Percentiles rank a stretch among this genome's conserved stretches.
These are phyloP conservation scores for Loxodes magnus DNA, from an alignment of 73 alveolate species.

Conservation along the genomic window DNA sequence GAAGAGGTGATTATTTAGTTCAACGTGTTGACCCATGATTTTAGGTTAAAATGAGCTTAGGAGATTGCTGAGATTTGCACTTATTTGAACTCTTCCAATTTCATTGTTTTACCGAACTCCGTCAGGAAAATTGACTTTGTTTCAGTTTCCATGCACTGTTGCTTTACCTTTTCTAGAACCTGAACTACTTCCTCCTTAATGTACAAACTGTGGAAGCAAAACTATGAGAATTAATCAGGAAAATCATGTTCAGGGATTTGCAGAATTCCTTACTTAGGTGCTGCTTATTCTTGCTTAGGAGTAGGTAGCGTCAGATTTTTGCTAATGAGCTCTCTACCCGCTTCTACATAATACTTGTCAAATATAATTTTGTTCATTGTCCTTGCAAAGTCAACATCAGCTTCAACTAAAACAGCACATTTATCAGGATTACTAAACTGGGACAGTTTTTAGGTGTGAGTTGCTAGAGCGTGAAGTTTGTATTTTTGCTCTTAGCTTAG, in stretches of 20 bases:
- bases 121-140: slow-evolving; percentile 69
- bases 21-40: slow-evolving; percentile 87
- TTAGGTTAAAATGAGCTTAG: slow-evolving; percentile 62
- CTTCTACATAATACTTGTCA: slow-evolving; percentile 65
- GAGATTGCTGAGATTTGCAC: slow-evolving; percentile 73
- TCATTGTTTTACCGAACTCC: slow-evolving; percentile 68
- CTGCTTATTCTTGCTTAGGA: slow-evolving; percentile 20
- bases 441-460: slow-evolving; percentile 44
- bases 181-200: slow-evolving; percentile 69
- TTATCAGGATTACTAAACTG: slow-evolving; percentile 62
- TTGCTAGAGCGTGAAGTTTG: slow-evolving; percentile 39
- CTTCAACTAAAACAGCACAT: slow-evolving; percentile 50
- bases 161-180: slow-evolving; percentile 73
- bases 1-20: slow-evolving; percentile 78
- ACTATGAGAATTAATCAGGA: slow-evolving; percentile 74
- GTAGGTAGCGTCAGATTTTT: slow-evolving; percentile 50
- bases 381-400: slow-evolving; percentile 77
- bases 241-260: slow-evolving; percentile 66
- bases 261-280: slow-evolving; percentile 53
- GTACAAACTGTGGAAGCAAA: slow-evolving; percentile 70
- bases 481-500: slow-evolving; percentile 61
- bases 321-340: slow-evolving; percentile 39
- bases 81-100: slow-evolving; percentile 92
- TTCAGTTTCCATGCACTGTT: slow-evolving; percentile 77
- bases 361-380: slow-evolving; percentile 93